Evolutionary conservation across 2,329 filamentous ascomycete species (phyloP), one percentile per base, ranked within the genome.

Genomic region (Amylocarpus encephaloides): DNA sequence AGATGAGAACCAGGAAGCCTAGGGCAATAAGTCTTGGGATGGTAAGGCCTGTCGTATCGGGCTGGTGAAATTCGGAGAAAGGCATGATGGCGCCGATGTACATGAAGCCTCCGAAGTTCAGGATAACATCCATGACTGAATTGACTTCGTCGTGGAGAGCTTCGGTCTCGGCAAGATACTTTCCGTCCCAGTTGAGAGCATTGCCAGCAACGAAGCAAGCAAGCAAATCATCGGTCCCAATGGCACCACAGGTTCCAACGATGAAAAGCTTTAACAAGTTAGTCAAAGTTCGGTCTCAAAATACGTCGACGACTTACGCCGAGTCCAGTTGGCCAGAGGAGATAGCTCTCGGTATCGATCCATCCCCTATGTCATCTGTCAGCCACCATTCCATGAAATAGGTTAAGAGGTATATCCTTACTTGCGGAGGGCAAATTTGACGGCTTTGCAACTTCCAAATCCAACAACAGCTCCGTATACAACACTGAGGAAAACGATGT

Each of bases 121-220:
- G 82, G 2, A 95, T 75, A 88, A 94, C 93, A 66, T 95, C 89
- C 38, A 95, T 85, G 0, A 88, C 94, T 0, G 89, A 88, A 65
- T 95, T 88, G 22, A 95, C 76, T 2, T 86, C 90, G 65, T 95
- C 90, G 57, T 95, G 89, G 60, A 85, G 72, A 0, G 89, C 36
- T 6, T 10, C 36, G 9, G 36, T 95, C 66, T 92, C 86, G 2
- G 90, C 71, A 0, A 89, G 85, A 68, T 94, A 95, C 87, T 87
- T 92, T 67, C 93, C 88, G 64, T 94, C 88, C 81, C 88, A 90
- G 0, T 87, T 94, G 58, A 95, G 93, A 1, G 79, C 80, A 62
- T 94, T 95, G 1, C 90, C 90, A 2, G 90, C 90, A 56, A 95
- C 82, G 64, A 95, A 95, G 69, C 88, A 94, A 1, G 90, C 89